Evolutionary conservation across 257 asterid species (phyloP).

Genomic region (Vinca minor): DNA sequence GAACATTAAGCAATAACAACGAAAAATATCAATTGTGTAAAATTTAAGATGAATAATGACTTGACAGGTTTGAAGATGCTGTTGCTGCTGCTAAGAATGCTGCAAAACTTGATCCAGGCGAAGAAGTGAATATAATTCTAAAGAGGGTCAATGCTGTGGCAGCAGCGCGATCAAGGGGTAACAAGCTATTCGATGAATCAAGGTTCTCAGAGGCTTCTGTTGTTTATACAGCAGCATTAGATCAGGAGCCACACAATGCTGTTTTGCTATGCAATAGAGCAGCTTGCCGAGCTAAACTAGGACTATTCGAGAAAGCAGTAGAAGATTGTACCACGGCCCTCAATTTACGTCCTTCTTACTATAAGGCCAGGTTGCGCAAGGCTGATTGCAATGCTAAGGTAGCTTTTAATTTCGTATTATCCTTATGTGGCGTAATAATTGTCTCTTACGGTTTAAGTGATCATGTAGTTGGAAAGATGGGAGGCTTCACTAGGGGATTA

Average conservation of each 20-base stretch:
- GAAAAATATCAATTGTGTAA: neutral
- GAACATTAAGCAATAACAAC: neutral
- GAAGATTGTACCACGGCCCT: constrained; percentile 61
- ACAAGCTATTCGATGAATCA: constrained; percentile 34
- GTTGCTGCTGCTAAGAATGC: constrained; percentile 33
- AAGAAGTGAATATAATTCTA: constrained; percentile 17
- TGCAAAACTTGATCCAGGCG: constrained; percentile 28
- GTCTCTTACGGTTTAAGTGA: neutral
- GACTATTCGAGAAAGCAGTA: constrained; percentile 46
- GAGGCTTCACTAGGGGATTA: constrained; percentile 55
- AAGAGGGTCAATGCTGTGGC: constrained; percentile 28
- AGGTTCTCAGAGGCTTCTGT: constrained; percentile 38
- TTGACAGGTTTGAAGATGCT: constrained; percentile 60
- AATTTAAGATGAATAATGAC: neutral
- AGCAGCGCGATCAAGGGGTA: constrained; percentile 38
- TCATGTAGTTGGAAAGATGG: constrained; percentile 52
- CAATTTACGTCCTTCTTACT: constrained; percentile 39
- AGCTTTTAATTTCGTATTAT: neutral
- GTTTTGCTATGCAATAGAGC: constrained; percentile 53
- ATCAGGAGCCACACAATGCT: constrained; percentile 42
- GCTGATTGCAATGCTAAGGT: constrained; percentile 57
- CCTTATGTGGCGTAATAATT: neutral
- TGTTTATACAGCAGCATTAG: constrained; percentile 45
- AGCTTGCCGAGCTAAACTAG: constrained; percentile 42
- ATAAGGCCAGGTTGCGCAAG: constrained; percentile 47